A percentile compares a stretch with the other conserved stretches of the same genome.
phyloP scores from a whole-genome alignment of 441 rosid genomes.

The Adansonia gregorii region DNA sequence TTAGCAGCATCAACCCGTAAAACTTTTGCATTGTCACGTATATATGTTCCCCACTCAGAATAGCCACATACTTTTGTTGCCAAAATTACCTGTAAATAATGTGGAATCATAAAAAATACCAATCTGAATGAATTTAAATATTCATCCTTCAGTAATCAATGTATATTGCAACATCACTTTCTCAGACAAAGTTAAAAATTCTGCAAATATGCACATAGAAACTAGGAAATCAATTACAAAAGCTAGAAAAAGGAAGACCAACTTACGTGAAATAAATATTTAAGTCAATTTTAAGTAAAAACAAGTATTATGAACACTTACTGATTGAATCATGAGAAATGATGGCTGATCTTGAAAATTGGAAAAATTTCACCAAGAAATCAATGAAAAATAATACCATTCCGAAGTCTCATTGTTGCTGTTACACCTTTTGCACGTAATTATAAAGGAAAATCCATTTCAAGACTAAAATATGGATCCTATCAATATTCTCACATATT shows the following conservation, averaged over 20 bases:
- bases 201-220: background rate
- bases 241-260: constrained; percentile 1
- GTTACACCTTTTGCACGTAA: background rate
- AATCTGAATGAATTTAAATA: background rate
- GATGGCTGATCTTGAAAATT: background rate
- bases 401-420: background rate
- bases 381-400: background rate
- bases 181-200: background rate
- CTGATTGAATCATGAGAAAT: background rate
- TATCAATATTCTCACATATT: background rate
- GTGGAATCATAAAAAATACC: constrained; percentile 6
- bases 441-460: background rate
- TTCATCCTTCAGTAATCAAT: background rate
- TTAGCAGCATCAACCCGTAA: constrained; percentile 83
- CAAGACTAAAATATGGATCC: background rate
- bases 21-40: constrained; percentile 64
- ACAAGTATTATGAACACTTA: background rate
- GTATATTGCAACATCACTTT: background rate
- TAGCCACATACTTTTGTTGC: constrained; percentile 92
- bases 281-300: background rate
- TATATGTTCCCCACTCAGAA: constrained; percentile 55
- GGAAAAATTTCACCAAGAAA: constrained; percentile 14
- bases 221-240: constrained; percentile 16
- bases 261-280: background rate
- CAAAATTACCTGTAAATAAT: constrained; percentile 64